These are phyloP conservation scores for Rhodotorula sp. DNA, from an alignment of 1,284 basidiomycete genomes.

Conservation along the genomic window DNA sequence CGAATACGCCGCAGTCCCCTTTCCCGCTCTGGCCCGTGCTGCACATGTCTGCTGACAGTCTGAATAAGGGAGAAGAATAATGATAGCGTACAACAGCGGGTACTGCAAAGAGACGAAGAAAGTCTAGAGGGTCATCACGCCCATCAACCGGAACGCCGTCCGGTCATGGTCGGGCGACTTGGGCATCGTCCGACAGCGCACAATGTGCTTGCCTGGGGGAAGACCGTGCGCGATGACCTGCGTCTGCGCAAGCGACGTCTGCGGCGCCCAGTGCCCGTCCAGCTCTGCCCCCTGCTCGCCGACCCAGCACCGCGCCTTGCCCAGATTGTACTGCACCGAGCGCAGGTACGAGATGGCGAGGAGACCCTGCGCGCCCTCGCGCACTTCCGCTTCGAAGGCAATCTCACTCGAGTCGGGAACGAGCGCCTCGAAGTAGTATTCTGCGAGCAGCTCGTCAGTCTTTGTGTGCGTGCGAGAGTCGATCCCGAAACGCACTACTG, in stretches of 20 bases:
- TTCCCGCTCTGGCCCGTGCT: no score
- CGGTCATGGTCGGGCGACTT: not conserved
- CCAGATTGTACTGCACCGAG: constrained; percentile 15
- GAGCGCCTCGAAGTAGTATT: constrained; percentile 14
- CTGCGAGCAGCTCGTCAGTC: not conserved
- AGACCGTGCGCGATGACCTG: constrained; percentile 1
- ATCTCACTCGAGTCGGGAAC: constrained; percentile 2
- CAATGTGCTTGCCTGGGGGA: not conserved
- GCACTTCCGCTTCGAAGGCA: constrained; percentile 5
- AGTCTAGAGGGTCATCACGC: constrained; percentile 10
- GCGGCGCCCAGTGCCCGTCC: constrained; percentile 6
- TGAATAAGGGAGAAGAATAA: not conserved
- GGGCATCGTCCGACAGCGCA: constrained; percentile 4
- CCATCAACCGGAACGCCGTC: constrained; percentile 19
- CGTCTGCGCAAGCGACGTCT: constrained; percentile 13
- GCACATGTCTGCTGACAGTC: no score
- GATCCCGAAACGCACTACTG: not conserved
- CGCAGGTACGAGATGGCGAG: constrained; percentile 17
- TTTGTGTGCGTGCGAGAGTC: no score
- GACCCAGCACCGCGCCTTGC: constrained; percentile 11
- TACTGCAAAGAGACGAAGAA: not conserved
- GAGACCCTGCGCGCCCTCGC: not conserved
- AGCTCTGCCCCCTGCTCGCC: not conserved
- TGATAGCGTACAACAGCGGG: not conserved
- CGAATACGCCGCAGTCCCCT: no score